Base-by-base conservation (phyloP, 2,329 filamentous ascomycete species). In the Sporothrix schenckii region DNA sequence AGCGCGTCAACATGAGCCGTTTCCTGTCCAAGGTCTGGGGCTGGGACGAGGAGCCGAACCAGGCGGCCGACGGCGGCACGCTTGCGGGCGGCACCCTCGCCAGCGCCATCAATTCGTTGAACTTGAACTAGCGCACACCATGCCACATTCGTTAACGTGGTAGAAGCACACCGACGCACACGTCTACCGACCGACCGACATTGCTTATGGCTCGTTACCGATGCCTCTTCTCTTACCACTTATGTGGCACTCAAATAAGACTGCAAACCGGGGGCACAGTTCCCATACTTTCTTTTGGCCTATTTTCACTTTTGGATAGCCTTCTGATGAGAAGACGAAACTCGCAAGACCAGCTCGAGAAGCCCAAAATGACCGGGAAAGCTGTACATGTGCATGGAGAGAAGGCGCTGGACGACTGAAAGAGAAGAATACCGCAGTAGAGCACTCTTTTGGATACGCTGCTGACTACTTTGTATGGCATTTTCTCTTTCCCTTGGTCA, bases 11-110 rank as follows among this genome's bases (percentile, higher is more conserved):
- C 81, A 98, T 99, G 94, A 89, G 89, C 74, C 92, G 93, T 77
- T 99, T 97, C 81, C 86, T 99, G 71, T 89, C 90, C 72, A 93
- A 95, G 76, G 95, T 99, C 56, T 99, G 95, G 95, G 95, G 94
- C 71, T 99, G 95, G 95, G 90, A 95, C 74, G 78, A 78, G 61
- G 68, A 58, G 50, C 52, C 66, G n/a, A 72, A 65, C 47, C 61
- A 69, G 13, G 34, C 67, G 5, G 39, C 69, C 52, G 72, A 74
- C 41, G 65, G 54, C 24, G 65, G 66, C 56, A 54, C 69, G 16
- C 65, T 71, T 39, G 69, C 60, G 5, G 71, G 71, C 21, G 71
- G 71, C 24, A 72, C 71, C 10, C 39, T 65, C 16, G 52, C 66
- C 24, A 67, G 47, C 11, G 52, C 50, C 21, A 47, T 68, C 34